Evolutionary conservation across 78 protist genomes (phyloP).

Genomic region (Dictyostelium citrinum): DNA sequence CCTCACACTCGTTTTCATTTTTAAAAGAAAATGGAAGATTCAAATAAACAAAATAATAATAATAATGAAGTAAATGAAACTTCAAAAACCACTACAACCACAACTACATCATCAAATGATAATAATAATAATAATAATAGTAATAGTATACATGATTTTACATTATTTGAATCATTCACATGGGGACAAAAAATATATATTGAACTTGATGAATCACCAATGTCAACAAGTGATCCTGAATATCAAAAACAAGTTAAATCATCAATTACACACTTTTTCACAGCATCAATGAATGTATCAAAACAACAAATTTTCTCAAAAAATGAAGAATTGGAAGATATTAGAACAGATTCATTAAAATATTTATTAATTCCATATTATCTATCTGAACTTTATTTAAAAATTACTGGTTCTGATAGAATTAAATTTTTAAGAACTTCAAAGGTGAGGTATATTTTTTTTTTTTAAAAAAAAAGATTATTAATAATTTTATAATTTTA

Average conservation of each 20-base stretch:
- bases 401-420: slow-evolving; percentile 30
- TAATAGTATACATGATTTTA: not conserved
- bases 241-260: slow-evolving; percentile 33
- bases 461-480: too few species aligned
- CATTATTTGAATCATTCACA: slow-evolving; percentile 40
- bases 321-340: slow-evolving; percentile 74
- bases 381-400: slow-evolving; percentile 43
- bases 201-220: slow-evolving; percentile 18
- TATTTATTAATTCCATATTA: slow-evolving; percentile 69
- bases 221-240: slow-evolving; percentile 30
- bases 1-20: not conserved
- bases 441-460: not conserved
- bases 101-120: not conserved
- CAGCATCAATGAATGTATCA: not conserved
- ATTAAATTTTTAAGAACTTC: slow-evolving; percentile 49
- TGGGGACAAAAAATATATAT: slow-evolving; percentile 44
- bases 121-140: not conserved
- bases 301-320: slow-evolving; percentile 45
- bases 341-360: slow-evolving; percentile 74
- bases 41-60: not conserved
- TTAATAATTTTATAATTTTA: not conserved
- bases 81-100: not conserved
- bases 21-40: not conserved
- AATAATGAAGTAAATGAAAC: not conserved
- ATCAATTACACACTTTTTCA: slow-evolving; percentile 22